A percentile compares a stretch with the other conserved stretches of the same genome.
phyloP scores from a whole-genome alignment of 140 eudicot species.

The Stevia rebaudiana region DNA sequence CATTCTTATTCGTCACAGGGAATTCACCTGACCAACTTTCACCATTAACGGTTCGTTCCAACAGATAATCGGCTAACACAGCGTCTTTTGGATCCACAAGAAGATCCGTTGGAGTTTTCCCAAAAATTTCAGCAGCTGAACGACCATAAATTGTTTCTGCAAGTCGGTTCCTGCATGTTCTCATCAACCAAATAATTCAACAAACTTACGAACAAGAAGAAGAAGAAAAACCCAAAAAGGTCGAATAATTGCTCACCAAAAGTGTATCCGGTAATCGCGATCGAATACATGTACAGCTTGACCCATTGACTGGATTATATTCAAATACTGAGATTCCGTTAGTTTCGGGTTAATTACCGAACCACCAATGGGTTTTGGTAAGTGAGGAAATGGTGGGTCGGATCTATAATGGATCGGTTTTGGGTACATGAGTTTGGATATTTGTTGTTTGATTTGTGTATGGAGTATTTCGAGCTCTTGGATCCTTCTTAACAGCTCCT shows the following conservation, averaged over 20 bases:
- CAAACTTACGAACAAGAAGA: too few relatives aligned
- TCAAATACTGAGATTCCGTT: conserved; percentile 52
- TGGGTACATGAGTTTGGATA: conserved; percentile 53
- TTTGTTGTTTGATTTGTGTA: conserved; percentile 50
- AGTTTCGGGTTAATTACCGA: too few relatives aligned
- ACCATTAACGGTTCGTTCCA: conserved; percentile 42
- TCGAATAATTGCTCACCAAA: conserved; percentile 59
- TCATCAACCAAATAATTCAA: conserved; percentile 15
- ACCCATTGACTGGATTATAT: conserved; percentile 75
- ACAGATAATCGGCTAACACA: conserved; percentile 31
- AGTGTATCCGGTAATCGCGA: conserved; percentile 30
- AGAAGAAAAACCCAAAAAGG: too few relatives aligned
- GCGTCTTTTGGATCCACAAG: conserved; percentile 38
- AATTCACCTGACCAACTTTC: conserved; percentile 79
- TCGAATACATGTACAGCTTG: conserved; percentile 56
- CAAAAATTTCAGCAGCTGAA: conserved; percentile 53
- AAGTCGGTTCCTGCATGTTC: conserved; percentile 55
- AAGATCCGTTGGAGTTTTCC: conserved; percentile 43
- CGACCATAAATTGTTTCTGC: conserved; percentile 70
- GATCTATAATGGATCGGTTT: too few relatives aligned
- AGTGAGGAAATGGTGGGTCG: too few relatives aligned
- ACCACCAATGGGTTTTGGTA: too few relatives aligned
- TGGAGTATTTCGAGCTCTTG: conserved; percentile 28
- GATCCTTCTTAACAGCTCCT: conserved; percentile 26
- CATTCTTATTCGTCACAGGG: conserved; percentile 55